phyloP scores from a whole-genome alignment of 2,329 filamentous ascomycete genomes.

The Didymella glomerata region DNA sequence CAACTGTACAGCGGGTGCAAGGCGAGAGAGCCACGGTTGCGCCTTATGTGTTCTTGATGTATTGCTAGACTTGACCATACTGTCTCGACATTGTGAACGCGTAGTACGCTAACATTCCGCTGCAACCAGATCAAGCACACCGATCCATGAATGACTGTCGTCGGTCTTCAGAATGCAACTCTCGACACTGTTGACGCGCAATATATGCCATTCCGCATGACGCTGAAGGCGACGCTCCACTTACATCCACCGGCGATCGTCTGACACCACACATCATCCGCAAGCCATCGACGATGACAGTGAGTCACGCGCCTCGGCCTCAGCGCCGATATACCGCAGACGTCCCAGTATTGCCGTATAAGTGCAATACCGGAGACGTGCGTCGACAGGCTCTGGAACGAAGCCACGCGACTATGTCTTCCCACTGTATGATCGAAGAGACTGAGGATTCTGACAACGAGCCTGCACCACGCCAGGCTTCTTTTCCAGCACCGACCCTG shows the following conservation, averaged over 20 bases:
- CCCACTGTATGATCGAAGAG: not conserved
- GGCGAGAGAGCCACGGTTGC: too few relatives aligned
- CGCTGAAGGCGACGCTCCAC: not conserved
- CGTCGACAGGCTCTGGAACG: not conserved
- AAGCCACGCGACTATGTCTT: not conserved
- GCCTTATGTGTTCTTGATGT: too few relatives aligned
- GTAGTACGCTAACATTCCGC: not conserved
- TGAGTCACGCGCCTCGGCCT: not conserved
- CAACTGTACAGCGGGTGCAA: too few relatives aligned
- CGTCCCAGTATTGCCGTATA: not conserved
- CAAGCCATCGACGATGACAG: not conserved
- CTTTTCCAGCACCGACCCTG: not conserved
- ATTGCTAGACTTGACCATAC: too few relatives aligned
- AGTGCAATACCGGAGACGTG: not conserved
- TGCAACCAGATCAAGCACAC: not conserved
- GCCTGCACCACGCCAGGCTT: not conserved
- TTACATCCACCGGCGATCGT: not conserved
- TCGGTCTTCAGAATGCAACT: not conserved
- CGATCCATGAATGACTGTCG: not conserved
- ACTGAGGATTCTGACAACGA: not conserved
- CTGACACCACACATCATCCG: too few relatives aligned
- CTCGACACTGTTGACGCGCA: not conserved
- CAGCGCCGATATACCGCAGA: not conserved
- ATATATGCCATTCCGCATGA: not conserved
- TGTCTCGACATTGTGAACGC: not conserved